phyloP scores from a whole-genome alignment of 768 basidiomycete genomes.

The Xerocomellus chrysenteron region DNA sequence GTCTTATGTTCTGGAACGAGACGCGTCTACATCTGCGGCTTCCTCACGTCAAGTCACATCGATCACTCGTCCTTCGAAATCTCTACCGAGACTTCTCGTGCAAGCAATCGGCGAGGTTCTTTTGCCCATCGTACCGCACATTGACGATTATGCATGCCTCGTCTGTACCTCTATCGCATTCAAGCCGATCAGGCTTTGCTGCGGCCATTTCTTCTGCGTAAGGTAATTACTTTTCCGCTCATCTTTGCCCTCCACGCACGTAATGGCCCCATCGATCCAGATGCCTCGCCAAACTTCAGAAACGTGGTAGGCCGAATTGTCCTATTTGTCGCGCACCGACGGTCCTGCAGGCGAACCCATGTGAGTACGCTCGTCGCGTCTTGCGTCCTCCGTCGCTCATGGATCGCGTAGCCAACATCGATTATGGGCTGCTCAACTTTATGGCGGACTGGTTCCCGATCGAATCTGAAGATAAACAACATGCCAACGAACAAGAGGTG shows the following conservation, averaged over 20 bases:
- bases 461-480: slow-evolving; percentile 73
- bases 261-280: slow-evolving; percentile 29
- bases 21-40: slow-evolving; percentile 9
- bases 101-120: slow-evolving; percentile 82
- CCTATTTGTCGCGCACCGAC: slow-evolving; percentile 82
- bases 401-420: slow-evolving; percentile 62
- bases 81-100: slow-evolving; percentile 65
- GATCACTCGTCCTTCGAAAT: slow-evolving; percentile 29
- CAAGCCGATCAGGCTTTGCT: slow-evolving; percentile 82
- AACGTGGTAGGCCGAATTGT: slow-evolving; percentile 68
- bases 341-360: slow-evolving; percentile 71
- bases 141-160: slow-evolving; percentile 83
- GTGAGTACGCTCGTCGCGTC: slow-evolving; percentile 45
- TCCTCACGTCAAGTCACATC: slow-evolving; percentile 33
- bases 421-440: slow-evolving; percentile 77
- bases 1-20: slow-evolving; percentile 21
- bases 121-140: slow-evolving; percentile 73
- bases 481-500: slow-evolving; percentile 74
- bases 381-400: not conserved
- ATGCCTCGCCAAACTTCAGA: slow-evolving; percentile 90
- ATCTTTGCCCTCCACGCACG: not conserved
- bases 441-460: slow-evolving; percentile 92
- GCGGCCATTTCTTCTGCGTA: slow-evolving; percentile 79
- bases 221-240: slow-evolving; percentile 34
- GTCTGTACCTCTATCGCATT: slow-evolving; percentile 92